phyloP scores from a whole-genome alignment of 805 yeast genomes.

The Naumovozyma dairenensis region DNA sequence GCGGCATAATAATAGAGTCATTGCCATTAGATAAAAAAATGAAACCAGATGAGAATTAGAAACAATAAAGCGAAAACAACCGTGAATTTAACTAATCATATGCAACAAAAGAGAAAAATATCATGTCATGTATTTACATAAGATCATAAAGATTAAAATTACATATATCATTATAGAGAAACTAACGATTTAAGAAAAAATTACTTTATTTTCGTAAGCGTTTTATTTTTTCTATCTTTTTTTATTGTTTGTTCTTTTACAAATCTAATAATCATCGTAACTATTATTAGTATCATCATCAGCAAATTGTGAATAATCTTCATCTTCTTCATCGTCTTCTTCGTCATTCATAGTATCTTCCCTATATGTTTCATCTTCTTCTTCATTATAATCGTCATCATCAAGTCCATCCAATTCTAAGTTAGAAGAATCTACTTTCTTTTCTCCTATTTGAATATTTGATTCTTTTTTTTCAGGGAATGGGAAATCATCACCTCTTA shows the following conservation, averaged over 20 bases:
- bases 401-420: too few relatives aligned
- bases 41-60: constrained; percentile 3
- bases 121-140: not conserved
- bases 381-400: too few relatives aligned
- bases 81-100: constrained; percentile 9
- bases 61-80: constrained; percentile 17
- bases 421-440: too few relatives aligned
- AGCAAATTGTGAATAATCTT: constrained; percentile 14
- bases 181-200: too few relatives aligned
- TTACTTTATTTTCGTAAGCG: too few relatives aligned
- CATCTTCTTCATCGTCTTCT: not conserved
- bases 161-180: too few relatives aligned
- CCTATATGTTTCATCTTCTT: not conserved
- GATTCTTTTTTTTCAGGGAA: constrained; percentile 34
- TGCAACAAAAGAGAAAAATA: not conserved
- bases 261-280: constrained; percentile 14
- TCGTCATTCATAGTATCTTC: not conserved
- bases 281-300: constrained; percentile 12
- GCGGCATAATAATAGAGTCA: not conserved
- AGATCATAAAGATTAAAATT: too few relatives aligned
- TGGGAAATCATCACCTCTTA: constrained; percentile 54
- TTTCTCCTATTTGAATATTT: too few relatives aligned
- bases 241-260: constrained; percentile 16
- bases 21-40: not conserved
- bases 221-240: too few relatives aligned